Conservation (phyloP, 2,329 filamentous ascomycete genomes). For the Tolypocladium ophioglossoides region DNA sequence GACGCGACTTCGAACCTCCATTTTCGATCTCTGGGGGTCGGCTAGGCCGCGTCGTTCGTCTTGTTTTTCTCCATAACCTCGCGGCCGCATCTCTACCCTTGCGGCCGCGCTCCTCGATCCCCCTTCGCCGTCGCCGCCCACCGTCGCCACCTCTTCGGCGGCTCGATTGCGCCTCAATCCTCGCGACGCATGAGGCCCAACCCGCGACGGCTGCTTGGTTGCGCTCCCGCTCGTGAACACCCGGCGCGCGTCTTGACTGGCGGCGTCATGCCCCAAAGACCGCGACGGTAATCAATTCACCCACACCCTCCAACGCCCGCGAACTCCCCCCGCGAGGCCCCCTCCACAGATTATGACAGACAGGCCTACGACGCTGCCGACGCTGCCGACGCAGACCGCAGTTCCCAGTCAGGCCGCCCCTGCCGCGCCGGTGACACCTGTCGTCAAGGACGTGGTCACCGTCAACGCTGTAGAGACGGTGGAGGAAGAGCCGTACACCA, state of each 20-base stretch:
- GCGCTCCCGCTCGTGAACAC: conserved; percentile 10
- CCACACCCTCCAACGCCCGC: conserved; percentile 24
- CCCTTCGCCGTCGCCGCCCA: neutral
- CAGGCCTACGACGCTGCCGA: conserved; percentile 38
- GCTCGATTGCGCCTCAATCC: neutral
- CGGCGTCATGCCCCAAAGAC: conserved; percentile 50
- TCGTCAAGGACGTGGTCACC: conserved; percentile 28
- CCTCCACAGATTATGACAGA: conserved; percentile 51
- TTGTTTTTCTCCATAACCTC: conserved; percentile 2
- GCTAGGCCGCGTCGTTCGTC: neutral
- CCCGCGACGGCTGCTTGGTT: conserved; percentile 5
- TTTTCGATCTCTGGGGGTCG: conserved; percentile 7
- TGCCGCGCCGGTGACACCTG: conserved; percentile 18
- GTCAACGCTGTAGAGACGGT: conserved; percentile 36
- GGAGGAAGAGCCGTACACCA: conserved; percentile 79
- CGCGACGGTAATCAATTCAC: conserved; percentile 37
- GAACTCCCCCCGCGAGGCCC: conserved; percentile 29
- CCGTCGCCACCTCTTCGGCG: neutral
- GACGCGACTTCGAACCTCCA: conserved; percentile 8
- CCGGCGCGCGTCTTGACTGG: conserved; percentile 31
- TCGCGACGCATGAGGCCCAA: conserved; percentile 10
- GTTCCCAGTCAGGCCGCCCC: conserved; percentile 42
- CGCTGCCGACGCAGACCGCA: conserved; percentile 44
- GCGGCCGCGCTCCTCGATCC: neutral
- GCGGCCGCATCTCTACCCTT: conserved; percentile 2